These are phyloP conservation scores for Fusarium heterosporum DNA, from an alignment of 2,329 filamentous ascomycete genomes.

Conservation along the genomic window DNA sequence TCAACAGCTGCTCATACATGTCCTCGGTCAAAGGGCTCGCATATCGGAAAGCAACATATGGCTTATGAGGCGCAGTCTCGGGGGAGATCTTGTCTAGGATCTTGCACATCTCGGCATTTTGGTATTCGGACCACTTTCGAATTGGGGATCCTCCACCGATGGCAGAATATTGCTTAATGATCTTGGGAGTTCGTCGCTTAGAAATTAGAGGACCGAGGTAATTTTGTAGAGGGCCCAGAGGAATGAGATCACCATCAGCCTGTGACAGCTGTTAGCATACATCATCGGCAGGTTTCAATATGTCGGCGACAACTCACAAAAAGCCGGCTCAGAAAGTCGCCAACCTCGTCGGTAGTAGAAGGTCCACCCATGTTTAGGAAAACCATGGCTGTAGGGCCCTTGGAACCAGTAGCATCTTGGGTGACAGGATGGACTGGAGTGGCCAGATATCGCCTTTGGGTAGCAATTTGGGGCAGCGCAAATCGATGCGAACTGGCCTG, in stretches of 20 bases:
- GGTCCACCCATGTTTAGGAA: constrained; percentile 99
- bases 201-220: constrained; percentile 93
- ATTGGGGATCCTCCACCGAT: constrained; percentile 99
- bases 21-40: constrained; percentile 93
- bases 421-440: constrained; percentile 77
- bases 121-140: constrained; percentile 96
- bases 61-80: constrained; percentile 94
- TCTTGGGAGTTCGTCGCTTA: constrained; percentile 90
- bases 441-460: constrained; percentile 52
- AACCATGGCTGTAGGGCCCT: constrained; percentile 96
- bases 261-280: constrained; percentile 53
- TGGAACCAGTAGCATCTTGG: constrained; percentile 75
- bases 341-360: constrained; percentile 87
- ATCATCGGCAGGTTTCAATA: constrained; percentile 4
- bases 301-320: constrained; percentile 74
- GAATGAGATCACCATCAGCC: constrained; percentile 94
- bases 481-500: constrained; percentile 45
- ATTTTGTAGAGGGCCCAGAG: constrained; percentile 89
- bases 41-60: constrained; percentile 97
- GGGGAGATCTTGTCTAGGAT: constrained; percentile 90
- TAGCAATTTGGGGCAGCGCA: constrained; percentile 47
- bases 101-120: constrained; percentile 96
- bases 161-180: constrained; percentile 92
- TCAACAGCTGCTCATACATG: constrained; percentile 85
- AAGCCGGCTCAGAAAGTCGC: constrained; percentile 87